phyloP scores from a whole-genome alignment of 2,329 filamentous ascomycete genomes.

The Chrysoporthe cubensis region DNA sequence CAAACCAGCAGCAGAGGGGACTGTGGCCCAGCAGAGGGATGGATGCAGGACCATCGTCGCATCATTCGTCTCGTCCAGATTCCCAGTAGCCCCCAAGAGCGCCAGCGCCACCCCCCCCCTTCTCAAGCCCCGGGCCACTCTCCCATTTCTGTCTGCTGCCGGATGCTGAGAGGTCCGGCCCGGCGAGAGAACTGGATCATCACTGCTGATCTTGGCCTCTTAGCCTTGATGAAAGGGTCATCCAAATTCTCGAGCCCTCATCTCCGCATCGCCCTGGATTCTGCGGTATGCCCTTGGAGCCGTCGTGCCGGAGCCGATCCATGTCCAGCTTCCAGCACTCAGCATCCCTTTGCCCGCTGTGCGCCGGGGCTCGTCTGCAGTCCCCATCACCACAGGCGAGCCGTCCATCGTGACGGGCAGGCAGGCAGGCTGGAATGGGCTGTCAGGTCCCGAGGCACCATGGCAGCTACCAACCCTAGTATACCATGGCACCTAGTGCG shows the following conservation, averaged over 20 bases:
- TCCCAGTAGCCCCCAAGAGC: background rate
- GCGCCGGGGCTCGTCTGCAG: background rate
- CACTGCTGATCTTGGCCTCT: constrained; percentile 6
- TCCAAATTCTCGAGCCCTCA: background rate
- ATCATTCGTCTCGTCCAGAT: constrained; percentile 8
- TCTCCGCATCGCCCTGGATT: background rate
- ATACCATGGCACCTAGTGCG: background rate
- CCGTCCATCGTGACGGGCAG: background rate
- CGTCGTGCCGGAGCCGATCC: background rate
- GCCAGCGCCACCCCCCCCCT: background rate
- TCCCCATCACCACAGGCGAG: background rate
- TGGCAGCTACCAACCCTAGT: no score
- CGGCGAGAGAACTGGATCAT: background rate
- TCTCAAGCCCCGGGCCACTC: background rate
- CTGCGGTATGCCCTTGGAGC: background rate
- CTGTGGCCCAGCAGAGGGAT: constrained; percentile 20
- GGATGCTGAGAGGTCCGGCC: constrained; percentile 1
- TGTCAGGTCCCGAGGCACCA: background rate
- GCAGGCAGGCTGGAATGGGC: background rate
- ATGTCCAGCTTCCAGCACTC: background rate
- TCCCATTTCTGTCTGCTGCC: constrained; percentile 4
- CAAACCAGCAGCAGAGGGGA: constrained; percentile 16
- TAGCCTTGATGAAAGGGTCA: constrained; percentile 1
- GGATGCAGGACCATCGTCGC: constrained; percentile 11
- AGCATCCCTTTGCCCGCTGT: background rate